Conservation (phyloP, 2,329 filamentous ascomycete genomes). For the Aotearoamyces nothofagi region DNA sequence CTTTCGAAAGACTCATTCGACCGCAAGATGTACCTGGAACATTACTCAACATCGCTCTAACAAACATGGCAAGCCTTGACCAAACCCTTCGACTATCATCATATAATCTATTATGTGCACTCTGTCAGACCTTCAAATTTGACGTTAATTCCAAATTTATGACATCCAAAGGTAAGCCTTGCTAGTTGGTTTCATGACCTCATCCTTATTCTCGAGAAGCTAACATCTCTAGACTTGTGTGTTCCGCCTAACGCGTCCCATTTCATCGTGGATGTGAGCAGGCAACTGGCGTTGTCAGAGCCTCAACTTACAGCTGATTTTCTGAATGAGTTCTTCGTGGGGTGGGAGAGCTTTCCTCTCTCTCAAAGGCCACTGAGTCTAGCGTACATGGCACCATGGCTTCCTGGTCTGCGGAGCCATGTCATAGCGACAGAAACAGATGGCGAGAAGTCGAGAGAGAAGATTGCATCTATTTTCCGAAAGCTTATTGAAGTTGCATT, state of each 20-base stretch:
- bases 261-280: constrained; percentile 52
- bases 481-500: constrained; percentile 53
- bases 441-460: constrained; percentile 50
- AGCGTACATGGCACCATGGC: constrained; percentile 57
- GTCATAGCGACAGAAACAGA: constrained; percentile 43
- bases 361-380: constrained; percentile 52
- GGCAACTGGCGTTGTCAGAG: constrained; percentile 44
- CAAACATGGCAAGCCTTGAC: constrained; percentile 49
- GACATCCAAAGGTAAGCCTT: constrained; percentile 38
- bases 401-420: constrained; percentile 42
- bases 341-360: constrained; percentile 54
- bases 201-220: too few relatives aligned
- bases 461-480: constrained; percentile 45
- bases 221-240: constrained; percentile 27
- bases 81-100: constrained; percentile 44
- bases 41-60: constrained; percentile 50
- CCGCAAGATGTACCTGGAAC: constrained; percentile 59
- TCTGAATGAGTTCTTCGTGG: constrained; percentile 57
- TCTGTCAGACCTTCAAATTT: constrained; percentile 55
- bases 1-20: constrained; percentile 48
- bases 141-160: constrained; percentile 43
- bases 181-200: too few relatives aligned
- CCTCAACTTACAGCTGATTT: constrained; percentile 55
- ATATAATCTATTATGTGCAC: constrained; percentile 51
- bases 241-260: constrained; percentile 47